Percentiles rank a stretch among this genome's conserved stretches.
Evolutionary conservation across 805 yeast species (phyloP).

Genomic region (Barnettozyma pratensis): DNA sequence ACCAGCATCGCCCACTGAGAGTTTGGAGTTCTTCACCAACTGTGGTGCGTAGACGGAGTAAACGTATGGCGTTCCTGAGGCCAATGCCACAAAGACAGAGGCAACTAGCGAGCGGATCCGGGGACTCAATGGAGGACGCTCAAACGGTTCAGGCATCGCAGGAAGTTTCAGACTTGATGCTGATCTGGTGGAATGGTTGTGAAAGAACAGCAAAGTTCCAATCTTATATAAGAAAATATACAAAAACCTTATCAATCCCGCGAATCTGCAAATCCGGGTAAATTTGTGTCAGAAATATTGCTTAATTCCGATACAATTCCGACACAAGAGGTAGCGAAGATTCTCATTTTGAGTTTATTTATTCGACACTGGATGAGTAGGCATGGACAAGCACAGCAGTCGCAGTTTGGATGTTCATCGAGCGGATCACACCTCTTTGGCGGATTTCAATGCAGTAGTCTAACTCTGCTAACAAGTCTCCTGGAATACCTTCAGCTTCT

Average conservation of each 20-base stretch:
- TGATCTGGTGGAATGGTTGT: background rate
- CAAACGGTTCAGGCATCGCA: background rate
- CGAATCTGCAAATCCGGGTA: background rate
- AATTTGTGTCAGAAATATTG: background rate
- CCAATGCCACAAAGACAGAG: constrained; percentile 45
- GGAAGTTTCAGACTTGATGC: background rate
- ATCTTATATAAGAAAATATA: background rate
- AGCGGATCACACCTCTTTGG: constrained; percentile 86
- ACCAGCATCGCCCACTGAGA: constrained; percentile 59
- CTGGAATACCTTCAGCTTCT: constrained; percentile 90
- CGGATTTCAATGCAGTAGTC: constrained; percentile 88
- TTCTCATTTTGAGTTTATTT: background rate
- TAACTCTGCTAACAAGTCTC: constrained; percentile 71
- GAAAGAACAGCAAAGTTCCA: background rate
- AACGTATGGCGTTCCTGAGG: constrained; percentile 71
- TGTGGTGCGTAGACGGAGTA: constrained; percentile 78
- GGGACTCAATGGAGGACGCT: constrained; percentile 10
- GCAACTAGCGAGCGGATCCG: constrained; percentile 17
- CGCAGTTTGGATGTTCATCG: constrained; percentile 97
- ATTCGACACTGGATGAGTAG: constrained; percentile 41
- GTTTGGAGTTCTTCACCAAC: constrained; percentile 47
- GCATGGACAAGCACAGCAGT: constrained; percentile 93
- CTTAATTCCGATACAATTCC: too few relatives aligned
- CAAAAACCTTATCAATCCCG: background rate
- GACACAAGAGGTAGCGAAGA: too few relatives aligned